Evolutionary conservation across 2,329 filamentous ascomycete species (phyloP), one percentile per base, ranked within the genome.

Genomic region (Chaetomium sp.): DNA sequence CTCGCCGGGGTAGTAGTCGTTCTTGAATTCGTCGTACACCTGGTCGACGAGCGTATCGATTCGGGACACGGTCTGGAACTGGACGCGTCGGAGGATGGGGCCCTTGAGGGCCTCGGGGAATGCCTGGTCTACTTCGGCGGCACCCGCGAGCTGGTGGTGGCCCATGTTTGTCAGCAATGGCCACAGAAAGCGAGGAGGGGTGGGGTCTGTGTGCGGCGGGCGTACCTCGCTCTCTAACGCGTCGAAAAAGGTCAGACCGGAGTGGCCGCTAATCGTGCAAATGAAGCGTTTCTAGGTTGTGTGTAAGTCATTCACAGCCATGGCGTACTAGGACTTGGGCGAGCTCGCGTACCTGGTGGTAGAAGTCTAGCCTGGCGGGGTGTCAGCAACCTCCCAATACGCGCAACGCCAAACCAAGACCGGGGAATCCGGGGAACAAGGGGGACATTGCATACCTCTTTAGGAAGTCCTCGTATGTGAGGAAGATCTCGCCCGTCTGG

Each of bases 221-320:
- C 88, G 69, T 84, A 96, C 92, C 86, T 97, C 93, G 79, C 92
- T 96, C 77, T 91, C 88, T 33, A 94, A 85, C 29, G 95, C 95
- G 70, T 97, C 92, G 74, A 97, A 97, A 77, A 96, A 99, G 3
- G 87, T 94, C 70, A 97, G 82, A 60, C 90, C 90, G 33, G 93
- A 96, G 76, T 96, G 94, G 61, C 95, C 95, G 13, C 93, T 97
- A 70, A 98, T 96, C 75, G 96, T 91, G 78, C 96, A 97, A 67
- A 96, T 97, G 77, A 98, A 99, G 62, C 90, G 88, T 74, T 88
- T 91, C 88, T 94, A 71, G 51, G 57, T 33, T 35, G 62, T 72
- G 67, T 23, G 68, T 65, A 55, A 60, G 64, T 42, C 9, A 27
- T 27, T 29, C 23, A 33, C 8, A 21, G 49, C 25, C 45, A 25